Conservation (phyloP, 495 filamentous ascomycete species). For the Margaritispora aquatica region DNA sequence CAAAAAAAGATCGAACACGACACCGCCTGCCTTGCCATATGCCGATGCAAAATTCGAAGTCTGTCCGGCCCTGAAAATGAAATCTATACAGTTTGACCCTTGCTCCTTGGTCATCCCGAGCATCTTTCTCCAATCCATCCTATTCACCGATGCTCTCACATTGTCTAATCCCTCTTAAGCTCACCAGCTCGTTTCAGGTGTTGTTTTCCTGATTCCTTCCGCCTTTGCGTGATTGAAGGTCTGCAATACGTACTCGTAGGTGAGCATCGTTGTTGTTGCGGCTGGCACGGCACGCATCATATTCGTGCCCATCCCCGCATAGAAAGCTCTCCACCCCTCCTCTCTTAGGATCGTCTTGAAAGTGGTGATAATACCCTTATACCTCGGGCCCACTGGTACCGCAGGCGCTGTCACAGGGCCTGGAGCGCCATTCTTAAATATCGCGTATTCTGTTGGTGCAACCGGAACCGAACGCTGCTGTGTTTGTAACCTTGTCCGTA, state of each 20-base stretch:
- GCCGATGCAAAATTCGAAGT: background rate
- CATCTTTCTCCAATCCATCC: background rate
- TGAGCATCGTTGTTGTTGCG: constrained; percentile 94
- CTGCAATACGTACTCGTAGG: constrained; percentile 83
- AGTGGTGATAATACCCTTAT: constrained; percentile 75
- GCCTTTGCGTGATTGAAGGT: constrained; percentile 28
- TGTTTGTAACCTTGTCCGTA: constrained; percentile 83
- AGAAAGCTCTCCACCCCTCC: constrained; percentile 95
- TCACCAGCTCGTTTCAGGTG: background rate
- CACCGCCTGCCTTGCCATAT: background rate
- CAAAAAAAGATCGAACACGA: background rate
- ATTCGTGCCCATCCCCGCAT: constrained; percentile 96
- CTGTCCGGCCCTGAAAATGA: background rate
- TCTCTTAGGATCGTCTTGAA: constrained; percentile 78
- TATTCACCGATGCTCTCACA: background rate
- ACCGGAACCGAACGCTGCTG: constrained; percentile 60
- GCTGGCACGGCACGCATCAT: constrained; percentile 93
- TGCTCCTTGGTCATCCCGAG: background rate
- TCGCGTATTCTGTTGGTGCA: constrained; percentile 45
- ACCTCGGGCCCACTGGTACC: constrained; percentile 48
- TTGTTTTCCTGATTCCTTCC: constrained; percentile 17
- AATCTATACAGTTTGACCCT: background rate
- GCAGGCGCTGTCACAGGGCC: constrained; percentile 18
- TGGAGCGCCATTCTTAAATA: constrained; percentile 60
- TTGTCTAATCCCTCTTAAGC: background rate